Conservation (phyloP, 78 protist genomes). For the Emiliania huxleyi region DNA sequence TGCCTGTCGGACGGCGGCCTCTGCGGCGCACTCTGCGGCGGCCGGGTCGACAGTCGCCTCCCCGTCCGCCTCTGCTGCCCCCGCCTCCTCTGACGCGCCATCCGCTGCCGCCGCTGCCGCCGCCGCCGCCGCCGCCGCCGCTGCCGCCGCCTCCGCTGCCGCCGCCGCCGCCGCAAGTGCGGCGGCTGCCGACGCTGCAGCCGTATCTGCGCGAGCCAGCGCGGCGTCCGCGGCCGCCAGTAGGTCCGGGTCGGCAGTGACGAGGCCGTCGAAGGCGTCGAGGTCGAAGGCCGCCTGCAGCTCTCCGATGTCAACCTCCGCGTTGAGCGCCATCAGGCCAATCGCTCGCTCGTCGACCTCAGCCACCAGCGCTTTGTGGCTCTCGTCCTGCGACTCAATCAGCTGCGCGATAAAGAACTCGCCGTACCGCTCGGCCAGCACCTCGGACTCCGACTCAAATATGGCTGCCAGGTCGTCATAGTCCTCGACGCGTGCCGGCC, state of each 20-base stretch:
- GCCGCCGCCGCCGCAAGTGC: background rate
- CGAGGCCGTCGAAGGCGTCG: background rate
- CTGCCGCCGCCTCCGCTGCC: conserved; percentile 44
- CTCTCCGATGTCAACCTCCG: background rate
- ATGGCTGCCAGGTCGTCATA: conserved; percentile 55
- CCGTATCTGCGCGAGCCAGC: background rate
- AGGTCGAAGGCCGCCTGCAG: conserved; percentile 3
- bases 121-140: background rate
- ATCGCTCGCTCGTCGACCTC: conserved; percentile 41
- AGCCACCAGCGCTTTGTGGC: conserved; percentile 19
- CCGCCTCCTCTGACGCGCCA: background rate
- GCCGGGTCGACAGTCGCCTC: background rate
- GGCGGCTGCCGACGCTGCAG: too few species aligned
- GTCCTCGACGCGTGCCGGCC: conserved; percentile 47
- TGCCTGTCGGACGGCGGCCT: background rate
- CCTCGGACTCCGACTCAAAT: conserved; percentile 23
- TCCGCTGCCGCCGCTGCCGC: background rate
- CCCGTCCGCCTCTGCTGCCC: background rate
- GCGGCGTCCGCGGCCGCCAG: background rate
- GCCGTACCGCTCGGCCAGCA: conserved; percentile 31
- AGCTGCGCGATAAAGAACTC: conserved; percentile 41
- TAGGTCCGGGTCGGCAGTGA: background rate
- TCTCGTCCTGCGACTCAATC: background rate
- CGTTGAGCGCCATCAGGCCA: conserved; percentile 25
- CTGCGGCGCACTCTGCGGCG: background rate